Evolutionary conservation across 768 basidiomycete genomes (phyloP).

Genomic region (Lentinula raphanica): DNA sequence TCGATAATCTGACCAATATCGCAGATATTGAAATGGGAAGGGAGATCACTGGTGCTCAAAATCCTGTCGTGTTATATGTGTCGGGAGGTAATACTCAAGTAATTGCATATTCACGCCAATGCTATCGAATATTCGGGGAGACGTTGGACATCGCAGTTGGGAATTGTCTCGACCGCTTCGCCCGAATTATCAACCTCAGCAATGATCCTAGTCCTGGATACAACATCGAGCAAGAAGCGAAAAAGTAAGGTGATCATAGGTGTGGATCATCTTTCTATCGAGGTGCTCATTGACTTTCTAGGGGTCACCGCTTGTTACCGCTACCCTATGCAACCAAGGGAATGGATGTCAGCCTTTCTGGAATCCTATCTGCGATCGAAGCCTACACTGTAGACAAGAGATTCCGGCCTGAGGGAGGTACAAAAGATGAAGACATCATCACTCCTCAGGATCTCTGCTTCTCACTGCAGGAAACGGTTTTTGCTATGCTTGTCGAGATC

Average conservation of each 20-base stretch:
- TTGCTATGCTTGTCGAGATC: conserved; percentile 98
- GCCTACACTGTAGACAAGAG: conserved; percentile 83
- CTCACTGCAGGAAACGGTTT: conserved; percentile 94
- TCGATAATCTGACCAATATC: not conserved
- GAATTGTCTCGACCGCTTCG: conserved; percentile 96
- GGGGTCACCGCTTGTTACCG: conserved; percentile 76
- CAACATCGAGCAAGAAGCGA: conserved; percentile 95
- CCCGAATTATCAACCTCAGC: conserved; percentile 86
- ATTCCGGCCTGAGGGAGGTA: conserved; percentile 50
- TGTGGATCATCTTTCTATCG: not conserved
- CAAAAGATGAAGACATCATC: conserved; percentile 59
- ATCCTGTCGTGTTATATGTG: conserved; percentile 96
- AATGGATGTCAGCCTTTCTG: conserved; percentile 97
- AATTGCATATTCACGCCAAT: conserved; percentile 95
- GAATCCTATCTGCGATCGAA: conserved; percentile 84
- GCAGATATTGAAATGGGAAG: conserved; percentile 99
- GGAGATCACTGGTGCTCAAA: conserved; percentile 87
- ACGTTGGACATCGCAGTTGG: conserved; percentile 99
- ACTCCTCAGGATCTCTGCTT: conserved; percentile 97
- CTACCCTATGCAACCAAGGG: conserved; percentile 97
- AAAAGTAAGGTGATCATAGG: conserved; percentile 58
- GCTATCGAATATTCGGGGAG: conserved; percentile 98
- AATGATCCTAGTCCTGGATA: conserved; percentile 97
- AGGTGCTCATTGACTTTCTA: conserved; percentile 23
- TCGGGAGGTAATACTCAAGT: conserved; percentile 99